Conservation (phyloP, 2,329 filamentous ascomycete genomes). For the Colletotrichum musae region DNA sequence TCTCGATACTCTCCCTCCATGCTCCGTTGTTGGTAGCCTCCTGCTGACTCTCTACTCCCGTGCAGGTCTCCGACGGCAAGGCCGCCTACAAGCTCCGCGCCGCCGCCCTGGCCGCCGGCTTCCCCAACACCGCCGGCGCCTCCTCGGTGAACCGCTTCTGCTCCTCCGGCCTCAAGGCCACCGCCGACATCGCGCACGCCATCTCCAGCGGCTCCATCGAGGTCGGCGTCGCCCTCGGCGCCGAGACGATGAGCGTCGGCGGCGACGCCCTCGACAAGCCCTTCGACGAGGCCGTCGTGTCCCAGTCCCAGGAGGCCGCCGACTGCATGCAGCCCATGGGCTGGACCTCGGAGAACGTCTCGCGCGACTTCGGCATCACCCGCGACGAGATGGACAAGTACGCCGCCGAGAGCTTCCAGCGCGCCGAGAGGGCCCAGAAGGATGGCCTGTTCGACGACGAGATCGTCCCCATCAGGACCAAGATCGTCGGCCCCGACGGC, state of each 20-base stretch:
- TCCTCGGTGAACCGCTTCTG: conserved; percentile 96
- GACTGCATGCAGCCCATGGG: conserved; percentile 98
- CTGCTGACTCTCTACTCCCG: conserved; percentile 22
- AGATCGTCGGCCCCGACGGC: conserved; percentile 87
- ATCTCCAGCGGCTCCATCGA: conserved; percentile 87
- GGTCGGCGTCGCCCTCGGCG: conserved; percentile 88
- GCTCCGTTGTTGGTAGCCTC: background rate
- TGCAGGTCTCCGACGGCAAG: conserved; percentile 84
- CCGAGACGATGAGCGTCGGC: conserved; percentile 86
- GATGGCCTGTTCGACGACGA: conserved; percentile 93
- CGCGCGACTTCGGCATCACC: conserved; percentile 87
- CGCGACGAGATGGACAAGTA: conserved; percentile 87
- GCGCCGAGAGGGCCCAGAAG: conserved; percentile 92
- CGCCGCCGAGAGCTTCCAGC: conserved; percentile 88
- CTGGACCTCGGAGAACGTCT: conserved; percentile 97
- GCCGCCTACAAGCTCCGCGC: conserved; percentile 93
- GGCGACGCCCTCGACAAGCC: conserved; percentile 79
- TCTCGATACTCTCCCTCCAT: no score
- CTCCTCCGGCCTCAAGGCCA: conserved; percentile 94
- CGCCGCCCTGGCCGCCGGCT: conserved; percentile 90
- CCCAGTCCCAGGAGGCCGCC: conserved; percentile 79
- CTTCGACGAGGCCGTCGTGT: conserved; percentile 83
- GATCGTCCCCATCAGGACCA: conserved; percentile 89
- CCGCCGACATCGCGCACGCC: conserved; percentile 93
- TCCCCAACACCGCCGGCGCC: conserved; percentile 89